phyloP scores from a whole-genome alignment of 768 basidiomycete species.

The Cyclocybe aegerita region DNA sequence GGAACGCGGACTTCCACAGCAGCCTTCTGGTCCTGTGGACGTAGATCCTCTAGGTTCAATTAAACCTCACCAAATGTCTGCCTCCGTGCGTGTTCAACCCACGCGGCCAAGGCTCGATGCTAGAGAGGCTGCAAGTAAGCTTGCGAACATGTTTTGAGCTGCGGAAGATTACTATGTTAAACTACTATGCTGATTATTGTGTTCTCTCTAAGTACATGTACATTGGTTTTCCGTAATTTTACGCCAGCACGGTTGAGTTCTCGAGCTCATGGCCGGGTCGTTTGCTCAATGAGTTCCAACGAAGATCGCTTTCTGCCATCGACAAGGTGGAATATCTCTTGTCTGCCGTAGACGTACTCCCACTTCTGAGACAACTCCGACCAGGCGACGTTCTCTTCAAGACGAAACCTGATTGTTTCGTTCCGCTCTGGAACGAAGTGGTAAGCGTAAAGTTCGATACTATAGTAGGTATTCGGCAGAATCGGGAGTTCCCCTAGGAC shows the following conservation, averaged over 20 bases:
- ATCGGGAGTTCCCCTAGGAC: conserved; percentile 47
- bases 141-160: conserved; percentile 81
- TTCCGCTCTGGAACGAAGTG: conserved; percentile 50
- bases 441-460: conserved; percentile 51
- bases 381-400: conserved; percentile 47
- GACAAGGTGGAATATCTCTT: conserved; percentile 47
- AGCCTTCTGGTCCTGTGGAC: conserved; percentile 24
- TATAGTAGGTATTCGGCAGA: conserved; percentile 50
- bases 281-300: conserved; percentile 20
- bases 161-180: conserved; percentile 1
- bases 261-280: background rate
- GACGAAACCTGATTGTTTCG: conserved; percentile 42
- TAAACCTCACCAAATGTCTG: conserved; percentile 64
- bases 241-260: too few relatives aligned
- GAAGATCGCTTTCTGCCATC: conserved; percentile 19
- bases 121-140: conserved; percentile 82
- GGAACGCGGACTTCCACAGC: conserved; percentile 18
- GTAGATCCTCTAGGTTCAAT: conserved; percentile 68
- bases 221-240: background rate
- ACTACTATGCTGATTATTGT: background rate
- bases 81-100: conserved; percentile 72
- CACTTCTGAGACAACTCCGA: conserved; percentile 34
- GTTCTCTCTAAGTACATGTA: background rate
- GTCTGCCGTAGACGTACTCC: conserved; percentile 50
- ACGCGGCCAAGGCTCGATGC: conserved; percentile 78